Base-by-base conservation (phyloP, 164 flowering plant species). In the Magnolia sinica region DNA sequence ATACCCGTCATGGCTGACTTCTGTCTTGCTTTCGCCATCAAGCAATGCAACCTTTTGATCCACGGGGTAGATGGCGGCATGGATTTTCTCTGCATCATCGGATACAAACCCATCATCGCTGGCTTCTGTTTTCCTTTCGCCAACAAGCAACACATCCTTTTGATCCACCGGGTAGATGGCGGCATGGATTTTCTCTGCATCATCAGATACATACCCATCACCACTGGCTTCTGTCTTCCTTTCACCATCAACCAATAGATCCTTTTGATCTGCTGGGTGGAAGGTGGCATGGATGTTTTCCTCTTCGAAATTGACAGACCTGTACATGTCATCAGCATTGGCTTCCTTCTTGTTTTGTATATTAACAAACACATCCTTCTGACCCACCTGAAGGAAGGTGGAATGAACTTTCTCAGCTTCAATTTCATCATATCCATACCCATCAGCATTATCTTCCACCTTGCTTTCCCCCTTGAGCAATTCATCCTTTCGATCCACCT, bases 141-240 rank as follows among this genome's bases (percentile, higher is more conserved):
- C 51, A 55, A 55, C 74, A 73, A 24, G 45, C 31, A 73, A 73
- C 8, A 27, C 74, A 55, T 73, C 74, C 45, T 55, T 55, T 31
- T 52, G 61, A n/a, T 50, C 58, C 64, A 14, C 65, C 65, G 20
- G 49, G 64, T 73, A 24, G 23, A 24, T 9, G 1, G 23, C 18
- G 9, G 29, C n/a, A 19, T 37, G 55, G n/a, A 29, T 18, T 29
- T 50, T 50, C 59, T 19, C 58, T 70, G 45, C 58, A 68, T 87
- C 92, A 85, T 92, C 98, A 78, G 92, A 90, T 58, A 72, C 79
- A 20, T 81, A 84, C 72, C 84, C 87, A 79, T 81, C 85, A 1
- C 63, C 68, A 74, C 79, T 80, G 73, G 72, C 81, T 67, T 82
- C 88, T 59, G n/a, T 67, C 64, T 81, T 83, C 10, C 79, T 83